Percentiles rank a stretch among this genome's conserved stretches.
phyloP scores from a whole-genome alignment of 2,329 filamentous ascomycete genomes.

The Pseudomassariella vexata region DNA sequence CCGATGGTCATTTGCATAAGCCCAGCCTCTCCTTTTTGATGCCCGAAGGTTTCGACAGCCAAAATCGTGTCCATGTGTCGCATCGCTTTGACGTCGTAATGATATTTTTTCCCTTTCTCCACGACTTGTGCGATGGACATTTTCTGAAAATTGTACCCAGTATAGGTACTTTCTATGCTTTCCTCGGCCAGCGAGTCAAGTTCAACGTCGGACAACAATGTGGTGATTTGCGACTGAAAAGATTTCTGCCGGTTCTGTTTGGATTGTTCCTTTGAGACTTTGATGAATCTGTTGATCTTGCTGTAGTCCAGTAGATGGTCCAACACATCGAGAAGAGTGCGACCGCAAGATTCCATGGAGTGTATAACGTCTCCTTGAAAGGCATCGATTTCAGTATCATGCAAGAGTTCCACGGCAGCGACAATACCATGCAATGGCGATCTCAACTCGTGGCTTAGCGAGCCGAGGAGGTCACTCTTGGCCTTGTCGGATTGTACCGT shows the following conservation, averaged over 20 bases:
- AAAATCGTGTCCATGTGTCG: background rate
- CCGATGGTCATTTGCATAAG: slow-evolving; percentile 4
- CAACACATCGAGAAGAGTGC: slow-evolving; percentile 46
- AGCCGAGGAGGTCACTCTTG: slow-evolving; percentile 53
- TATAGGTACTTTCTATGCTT: slow-evolving; percentile 40
- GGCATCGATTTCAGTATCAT: slow-evolving; percentile 41
- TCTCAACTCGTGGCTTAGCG: slow-evolving; percentile 56
- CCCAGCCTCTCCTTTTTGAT: background rate
- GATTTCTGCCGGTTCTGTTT: slow-evolving; percentile 8
- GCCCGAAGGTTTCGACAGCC: background rate
- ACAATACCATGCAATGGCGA: slow-evolving; percentile 56
- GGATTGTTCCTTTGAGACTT: slow-evolving; percentile 12
- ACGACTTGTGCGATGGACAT: background rate
- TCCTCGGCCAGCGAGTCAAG: slow-evolving; percentile 38
- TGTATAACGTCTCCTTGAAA: slow-evolving; percentile 40
- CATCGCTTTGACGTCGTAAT: background rate
- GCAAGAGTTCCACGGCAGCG: slow-evolving; percentile 45
- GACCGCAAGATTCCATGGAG: slow-evolving; percentile 44
- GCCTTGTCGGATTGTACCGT: slow-evolving; percentile 32
- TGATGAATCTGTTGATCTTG: slow-evolving; percentile 41
- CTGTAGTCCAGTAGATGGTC: slow-evolving; percentile 49
- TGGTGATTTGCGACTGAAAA: slow-evolving; percentile 16
- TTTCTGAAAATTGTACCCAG: slow-evolving; percentile 32
- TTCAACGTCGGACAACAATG: slow-evolving; percentile 20
- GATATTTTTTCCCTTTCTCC: background rate